These are phyloP conservation scores for Leccinum ponderosum DNA, from an alignment of 1,284 basidiomycete species.

Conservation along the genomic window DNA sequence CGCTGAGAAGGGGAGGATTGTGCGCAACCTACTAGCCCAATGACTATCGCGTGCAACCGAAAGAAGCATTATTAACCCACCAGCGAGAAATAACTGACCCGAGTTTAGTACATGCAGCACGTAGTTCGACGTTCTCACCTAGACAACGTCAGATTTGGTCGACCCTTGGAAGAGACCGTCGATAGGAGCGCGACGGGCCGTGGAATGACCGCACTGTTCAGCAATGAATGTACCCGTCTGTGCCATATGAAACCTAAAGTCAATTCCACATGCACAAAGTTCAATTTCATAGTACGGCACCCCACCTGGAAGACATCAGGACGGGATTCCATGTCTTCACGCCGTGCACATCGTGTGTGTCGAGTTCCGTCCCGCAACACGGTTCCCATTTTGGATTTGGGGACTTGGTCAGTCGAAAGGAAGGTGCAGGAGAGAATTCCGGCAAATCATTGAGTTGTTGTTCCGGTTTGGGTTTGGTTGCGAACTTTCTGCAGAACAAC, in stretches of 20 bases:
- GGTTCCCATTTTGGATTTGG: slow-evolving; percentile 55
- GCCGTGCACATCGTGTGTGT: slow-evolving; percentile 33
- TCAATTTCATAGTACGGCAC: slow-evolving; percentile 3
- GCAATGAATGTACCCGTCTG: slow-evolving; percentile 54
- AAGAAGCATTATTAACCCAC: slow-evolving; percentile 7
- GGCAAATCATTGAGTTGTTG: slow-evolving; percentile 6
- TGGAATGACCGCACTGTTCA: slow-evolving; percentile 70
- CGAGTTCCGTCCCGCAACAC: slow-evolving; percentile 39
- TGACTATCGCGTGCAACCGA: slow-evolving; percentile 24
- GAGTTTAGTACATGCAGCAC: slow-evolving; percentile 3
- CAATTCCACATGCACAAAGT: slow-evolving; percentile 17
- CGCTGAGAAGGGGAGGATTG: slow-evolving; percentile 66
- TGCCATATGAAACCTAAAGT: slow-evolving; percentile 14
- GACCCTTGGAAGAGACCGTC: slow-evolving; percentile 54
- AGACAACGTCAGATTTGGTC: slow-evolving; percentile 68
- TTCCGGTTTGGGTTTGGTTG: neutral
- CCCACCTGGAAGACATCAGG: slow-evolving; percentile 35
- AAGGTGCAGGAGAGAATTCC: slow-evolving; percentile 36
- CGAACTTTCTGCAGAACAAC: slow-evolving; percentile 3
- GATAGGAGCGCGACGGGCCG: slow-evolving; percentile 78
- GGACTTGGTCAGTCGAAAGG: slow-evolving; percentile 44
- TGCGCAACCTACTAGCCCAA: slow-evolving; percentile 50
- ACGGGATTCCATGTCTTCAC: slow-evolving; percentile 50
- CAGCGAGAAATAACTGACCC: slow-evolving; percentile 58
- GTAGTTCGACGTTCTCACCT: slow-evolving; percentile 38